Evolutionary conservation across 352 stramenopile genomes (phyloP), one percentile per base, ranked within the genome.

Genomic region (Globisporangium camurandrum): DNA sequence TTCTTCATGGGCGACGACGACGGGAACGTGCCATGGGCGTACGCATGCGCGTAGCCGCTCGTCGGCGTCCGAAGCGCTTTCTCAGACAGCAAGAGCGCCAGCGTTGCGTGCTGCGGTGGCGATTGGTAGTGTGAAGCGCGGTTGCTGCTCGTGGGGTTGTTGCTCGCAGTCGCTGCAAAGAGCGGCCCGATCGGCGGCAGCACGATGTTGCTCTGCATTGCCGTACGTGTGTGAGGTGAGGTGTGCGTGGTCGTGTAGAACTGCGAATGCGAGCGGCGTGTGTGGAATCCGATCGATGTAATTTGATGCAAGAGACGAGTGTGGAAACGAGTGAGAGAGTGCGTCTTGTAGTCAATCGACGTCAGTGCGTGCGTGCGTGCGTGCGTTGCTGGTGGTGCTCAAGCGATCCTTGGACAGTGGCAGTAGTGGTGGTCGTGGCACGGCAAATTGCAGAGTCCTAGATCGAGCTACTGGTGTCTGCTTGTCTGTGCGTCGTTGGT

Each of bases 1-100:
- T 88, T 86, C 49, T 79, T 79, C 8, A 88, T 54, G n/a, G 76
- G 76, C 19, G 76, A 88, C 54, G 73, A 76, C 20, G 56, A 74
- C 28, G 69, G 61, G 46, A 84, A 82, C 47, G 52, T 44, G n/a
- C 41, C 55, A 45, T 50, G 46, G 24, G 67, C 49, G 19, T 58
- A 65, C 38, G 51, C 56, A 28, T 52, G 47, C 24, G 56, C 49
- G 40, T 84, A 64, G 10, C 70, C 63, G 49, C 71, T 78, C 31
- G 76, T 88, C 17, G 76, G 73, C 23, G 76, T 88, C 31, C 73
- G 67, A 12, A 87, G 31, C 36, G 56, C 19, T n/a, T 20, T 19
- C 17, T 40, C 36, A 9, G 16, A 40, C 3, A 40, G 36, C 14
- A 40, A n/a, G 16, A 40, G 14, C 12, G 36, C 36, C 4, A 40